Base-by-base conservation (phyloP, 768 basidiomycete species). In the Neoboletus brunneissimus region DNA sequence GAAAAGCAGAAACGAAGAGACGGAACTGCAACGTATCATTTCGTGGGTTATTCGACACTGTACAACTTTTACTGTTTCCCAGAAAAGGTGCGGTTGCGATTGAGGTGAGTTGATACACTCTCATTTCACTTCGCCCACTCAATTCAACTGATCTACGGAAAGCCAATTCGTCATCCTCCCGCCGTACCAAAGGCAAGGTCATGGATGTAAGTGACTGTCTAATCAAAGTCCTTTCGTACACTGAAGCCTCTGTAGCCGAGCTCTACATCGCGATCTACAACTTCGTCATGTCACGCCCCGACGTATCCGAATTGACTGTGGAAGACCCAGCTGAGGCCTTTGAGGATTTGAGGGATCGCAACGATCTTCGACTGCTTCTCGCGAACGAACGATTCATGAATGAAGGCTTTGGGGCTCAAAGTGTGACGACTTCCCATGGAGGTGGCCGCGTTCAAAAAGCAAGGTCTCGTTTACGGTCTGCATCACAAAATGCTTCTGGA, bases 261-360 rank as follows among this genome's bases (percentile, higher is more conserved):
- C 82, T 98, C 13, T 98, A 97, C 77, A 82, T 77, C 44, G 85
- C 93, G 1, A 87, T 94, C 51, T 96, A 95, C 75, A 79, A 85
- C 66, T 82, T 91, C 65, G 81, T 90, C 20, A 70, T 89, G 42
- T 75, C 80, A 15, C 81, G 81, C 47, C 78, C 86, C 2, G 75
- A 81, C 48, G 83, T 96, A 38, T 87, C 89, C n/a, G 96, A 98
- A 71, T 75, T 98, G 41, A 97, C 94, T 1, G 91, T 99, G 22
- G 97, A 99, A 74, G 97, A 99, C 70, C 97, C 97, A 1, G 94
- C 94, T 0, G 97, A 99, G 74, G 91, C 92, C 11, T 98, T 99
- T 67, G 96, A 98, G 70, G 97, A 98, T 70, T 80, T 98, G 42
- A 79, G 96, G 34, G 97, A 98, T 74, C 87, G 91, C 53, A 90